Conservation (phyloP, 306 rosid genomes). For the Quercus berberidifolia region DNA sequence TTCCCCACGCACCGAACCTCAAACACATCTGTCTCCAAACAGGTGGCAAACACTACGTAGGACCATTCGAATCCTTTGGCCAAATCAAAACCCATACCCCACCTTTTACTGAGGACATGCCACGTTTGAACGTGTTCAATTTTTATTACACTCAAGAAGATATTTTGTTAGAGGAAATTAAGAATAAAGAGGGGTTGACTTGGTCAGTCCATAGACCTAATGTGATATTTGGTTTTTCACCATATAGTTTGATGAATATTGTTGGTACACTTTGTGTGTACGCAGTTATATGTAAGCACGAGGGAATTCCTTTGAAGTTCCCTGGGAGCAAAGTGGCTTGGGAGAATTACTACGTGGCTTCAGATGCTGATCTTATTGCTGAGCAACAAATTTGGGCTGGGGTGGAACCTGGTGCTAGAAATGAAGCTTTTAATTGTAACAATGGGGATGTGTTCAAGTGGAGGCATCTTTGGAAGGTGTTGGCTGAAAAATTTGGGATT, state of each 20-base stretch:
- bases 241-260: slow-evolving; percentile 7
- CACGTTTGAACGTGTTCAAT: slow-evolving; percentile 31
- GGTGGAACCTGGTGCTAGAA: slow-evolving; percentile 62
- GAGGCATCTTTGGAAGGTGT: too few species aligned
- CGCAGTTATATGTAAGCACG: slow-evolving; percentile 69
- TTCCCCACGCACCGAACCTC: slow-evolving; percentile 58
- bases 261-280: slow-evolving; percentile 46
- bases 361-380: slow-evolving; percentile 72
- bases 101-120: not conserved
- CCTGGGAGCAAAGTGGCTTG: slow-evolving; percentile 52
- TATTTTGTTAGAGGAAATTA: slow-evolving; percentile 39
- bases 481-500: too few species aligned
- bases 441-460: too few species aligned
- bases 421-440: slow-evolving; percentile 33
- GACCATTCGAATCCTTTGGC: slow-evolving; percentile 39
- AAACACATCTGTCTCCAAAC: slow-evolving; percentile 71
- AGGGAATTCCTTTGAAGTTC: slow-evolving; percentile 47
- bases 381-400: slow-evolving; percentile 82
- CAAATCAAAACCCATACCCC: slow-evolving; percentile 1
- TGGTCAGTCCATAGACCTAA: slow-evolving; percentile 66
- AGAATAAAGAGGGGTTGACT: slow-evolving; percentile 39
- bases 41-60: slow-evolving; percentile 54
- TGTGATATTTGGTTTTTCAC: slow-evolving; percentile 7
- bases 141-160: slow-evolving; percentile 60
- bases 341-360: slow-evolving; percentile 34